These are phyloP conservation scores for Monosporascus sp. DNA, from an alignment of 2,329 filamentous ascomycete species.

Conservation along the genomic window DNA sequence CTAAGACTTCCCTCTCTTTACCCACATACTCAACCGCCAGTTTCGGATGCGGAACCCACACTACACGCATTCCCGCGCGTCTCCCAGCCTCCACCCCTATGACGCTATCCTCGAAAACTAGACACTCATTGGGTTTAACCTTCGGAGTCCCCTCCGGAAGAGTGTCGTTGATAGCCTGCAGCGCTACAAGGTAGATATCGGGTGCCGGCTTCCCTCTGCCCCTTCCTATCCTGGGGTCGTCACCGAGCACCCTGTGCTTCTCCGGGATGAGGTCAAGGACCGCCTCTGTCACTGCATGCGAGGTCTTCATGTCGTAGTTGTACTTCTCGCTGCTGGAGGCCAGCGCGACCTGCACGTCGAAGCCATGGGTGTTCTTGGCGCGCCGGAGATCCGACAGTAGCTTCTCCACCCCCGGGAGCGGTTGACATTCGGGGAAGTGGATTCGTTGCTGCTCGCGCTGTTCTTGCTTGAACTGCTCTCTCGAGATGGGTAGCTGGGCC, in stretches of 20 bases:
- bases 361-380: slow-evolving; percentile 17
- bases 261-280: slow-evolving; percentile 41
- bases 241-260: slow-evolving; percentile 55
- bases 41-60: slow-evolving; percentile 65
- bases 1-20: slow-evolving; percentile 23
- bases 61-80: slow-evolving; percentile 66
- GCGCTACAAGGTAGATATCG: slow-evolving; percentile 66
- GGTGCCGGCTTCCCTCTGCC: slow-evolving; percentile 67
- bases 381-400: slow-evolving; percentile 44
- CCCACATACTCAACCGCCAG: slow-evolving; percentile 35
- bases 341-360: slow-evolving; percentile 49
- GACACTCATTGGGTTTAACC: slow-evolving; percentile 60
- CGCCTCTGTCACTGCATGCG: slow-evolving; percentile 16
- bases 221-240: slow-evolving; percentile 56
- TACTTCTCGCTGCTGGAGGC: slow-evolving; percentile 56
- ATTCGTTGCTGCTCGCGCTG: slow-evolving; percentile 47
- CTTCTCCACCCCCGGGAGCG: slow-evolving; percentile 57
- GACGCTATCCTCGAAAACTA: slow-evolving; percentile 72
- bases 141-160: slow-evolving; percentile 39
- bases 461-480: slow-evolving; percentile 52
- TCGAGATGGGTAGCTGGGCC: slow-evolving; percentile 63
- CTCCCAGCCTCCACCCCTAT: slow-evolving; percentile 66
- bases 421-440: slow-evolving; percentile 53
- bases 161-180: slow-evolving; percentile 58
- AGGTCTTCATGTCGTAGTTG: slow-evolving; percentile 60